Percentiles rank a stretch among this genome's conserved stretches.
phyloP scores from a whole-genome alignment of 805 yeast species.

The Schwanniomyces vanrijiae region DNA sequence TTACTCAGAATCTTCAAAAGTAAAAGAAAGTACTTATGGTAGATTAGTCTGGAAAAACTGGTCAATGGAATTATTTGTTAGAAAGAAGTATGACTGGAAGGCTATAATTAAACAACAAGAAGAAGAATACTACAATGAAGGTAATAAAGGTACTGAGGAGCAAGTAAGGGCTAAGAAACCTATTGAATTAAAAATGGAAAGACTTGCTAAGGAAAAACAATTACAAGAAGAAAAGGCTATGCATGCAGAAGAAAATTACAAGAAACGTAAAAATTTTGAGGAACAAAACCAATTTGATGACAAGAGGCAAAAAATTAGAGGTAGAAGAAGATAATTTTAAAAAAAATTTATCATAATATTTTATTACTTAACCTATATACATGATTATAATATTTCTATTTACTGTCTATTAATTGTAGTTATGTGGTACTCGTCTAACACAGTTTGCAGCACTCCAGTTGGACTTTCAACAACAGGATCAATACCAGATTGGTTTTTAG shows the following conservation, averaged over 20 bases:
- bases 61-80: conserved; percentile 75
- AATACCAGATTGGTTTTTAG: conserved; percentile 84
- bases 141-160: conserved; percentile 6
- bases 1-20: conserved; percentile 54
- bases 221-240: conserved; percentile 24
- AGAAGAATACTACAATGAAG: conserved; percentile 26
- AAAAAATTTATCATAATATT: not conserved
- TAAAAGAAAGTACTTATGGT: conserved; percentile 87
- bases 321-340: conserved; percentile 4
- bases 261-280: conserved; percentile 21
- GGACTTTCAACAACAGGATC: conserved; percentile 92
- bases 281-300: not conserved
- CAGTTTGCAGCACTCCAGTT: conserved; percentile 51
- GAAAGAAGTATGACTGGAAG: conserved; percentile 86
- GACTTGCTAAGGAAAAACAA: conserved; percentile 30
- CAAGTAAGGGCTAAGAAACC: conserved; percentile 32
- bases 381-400: conserved; percentile 1
- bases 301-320: conserved; percentile 13
- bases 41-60: conserved; percentile 94
- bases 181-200: conserved; percentile 42
- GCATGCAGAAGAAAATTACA: conserved; percentile 17
- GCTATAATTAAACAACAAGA: conserved; percentile 49
- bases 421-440: conserved; percentile 54
- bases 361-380: not conserved
- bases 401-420: conserved; percentile 6